Evolutionary conservation across 352 stramenopile species (phyloP), one percentile per base, ranked within the genome.

Genomic region (Globisporangium rhizosaccharum): DNA sequence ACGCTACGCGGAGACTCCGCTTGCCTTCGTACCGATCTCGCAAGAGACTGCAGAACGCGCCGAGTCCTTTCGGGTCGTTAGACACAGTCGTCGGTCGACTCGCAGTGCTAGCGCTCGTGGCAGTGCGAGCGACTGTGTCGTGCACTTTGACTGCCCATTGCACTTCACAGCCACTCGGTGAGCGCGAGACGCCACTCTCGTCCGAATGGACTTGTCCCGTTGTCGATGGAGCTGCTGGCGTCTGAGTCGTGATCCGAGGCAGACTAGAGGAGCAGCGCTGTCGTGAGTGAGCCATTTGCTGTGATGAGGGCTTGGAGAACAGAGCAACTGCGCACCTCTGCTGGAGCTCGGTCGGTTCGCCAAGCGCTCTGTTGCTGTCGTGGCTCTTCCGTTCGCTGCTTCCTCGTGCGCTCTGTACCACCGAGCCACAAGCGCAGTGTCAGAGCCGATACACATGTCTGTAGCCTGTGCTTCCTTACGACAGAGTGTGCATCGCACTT

Each of bases 1-100:
- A 87, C 42, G 75, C 75, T 30, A 67, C 54, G 8, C 75, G 77
- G 20, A 84, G 52, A 37, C 73, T 84, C 4, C 77, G 73, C 42
- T 84, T 87, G 28, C 78, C 77, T 10, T 80, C 67, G 55, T 85
- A 87, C 3, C 73, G 75, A n/a, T 87, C 77, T 3, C 62, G 75
- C 26, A 87, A 51, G 36, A 87, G 53, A 11, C 44, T 44, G 11
- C 66, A 68, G 54, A 87, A 80, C 44, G 81, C 68, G 0, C 59
- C 48, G 18, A 85, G 51, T 15, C 70, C 65, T 4, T 45, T 53
- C 28, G 39, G 1, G 36, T 3, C 17, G 7, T 10, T 18, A 12
- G 9, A 18, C 14, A 17, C 26, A 48, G 56, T 30, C 2, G 17
- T 14, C 45, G 54, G 2, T 41, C 30, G 11, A n/a, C 3, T 14